Evolutionary conservation across 2,329 filamentous ascomycete species (phyloP), one percentile per base, ranked within the genome.

Genomic region (Dendryphion nanum): DNA sequence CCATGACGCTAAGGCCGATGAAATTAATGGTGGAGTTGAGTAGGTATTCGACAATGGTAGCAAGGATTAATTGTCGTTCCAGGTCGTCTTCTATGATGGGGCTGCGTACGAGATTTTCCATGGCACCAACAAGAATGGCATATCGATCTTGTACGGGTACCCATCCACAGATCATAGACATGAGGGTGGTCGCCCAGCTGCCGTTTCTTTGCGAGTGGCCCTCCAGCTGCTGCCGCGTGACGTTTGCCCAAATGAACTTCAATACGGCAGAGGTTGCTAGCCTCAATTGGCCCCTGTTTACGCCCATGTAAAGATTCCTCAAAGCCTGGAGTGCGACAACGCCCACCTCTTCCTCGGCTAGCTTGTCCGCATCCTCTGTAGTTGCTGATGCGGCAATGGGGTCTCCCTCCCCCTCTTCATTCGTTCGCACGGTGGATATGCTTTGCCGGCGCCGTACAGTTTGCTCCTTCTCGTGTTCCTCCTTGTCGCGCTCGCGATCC

Each of bases 1-100:
- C 93, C 83, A 97, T 97, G 36, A 97, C 86, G 61, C 90, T 96
- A 31, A 98, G 74, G 1, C 93, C 93, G 45, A 98, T 96, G 59
- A 97, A 76, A 65, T 96, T 97, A 58, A 95, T 83, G 29, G 91
- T 83, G 0, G 91, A 96, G 35, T 85, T 83, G 32, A 98, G 73
- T 7, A 97, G 75, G 45, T 86, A 87, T 44, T 87, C 82, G 42
- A 96, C 81, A 67, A 96, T 82, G 30, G 82, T 83, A 1, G 86
- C 79, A 43, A 95, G 73, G 4, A 85, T 79, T 37, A 89, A 72
- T 55, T 95, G 86, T 38, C 86, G 81, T 30, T 81, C 76, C 21
- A 96, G 66, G 29, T 82, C 81, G 7, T 84, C 81, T 55, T 90
- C 86, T 5, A 76, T 76, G 23, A 90, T 74, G 1, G 82, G 80